Evolutionary conservation across 2,329 filamentous ascomycete genomes (phyloP).

Genomic region (Zarea fungicola): DNA sequence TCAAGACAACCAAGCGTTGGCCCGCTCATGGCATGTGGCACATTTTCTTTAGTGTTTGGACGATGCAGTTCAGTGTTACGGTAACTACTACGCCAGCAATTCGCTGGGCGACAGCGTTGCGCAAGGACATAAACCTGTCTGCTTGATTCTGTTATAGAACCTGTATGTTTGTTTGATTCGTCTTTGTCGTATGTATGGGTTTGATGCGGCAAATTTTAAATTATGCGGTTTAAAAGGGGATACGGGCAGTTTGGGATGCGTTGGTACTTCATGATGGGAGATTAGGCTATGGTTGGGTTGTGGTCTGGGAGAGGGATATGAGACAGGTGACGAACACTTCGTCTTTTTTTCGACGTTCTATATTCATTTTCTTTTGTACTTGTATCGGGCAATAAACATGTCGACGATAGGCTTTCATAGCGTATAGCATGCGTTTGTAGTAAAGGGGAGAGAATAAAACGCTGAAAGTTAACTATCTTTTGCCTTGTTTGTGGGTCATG

Average conservation of each 20-base stretch:
- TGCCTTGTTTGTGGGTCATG: too few relatives aligned
- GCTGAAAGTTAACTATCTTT: slow-evolving; percentile 19
- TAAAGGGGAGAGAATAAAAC: slow-evolving; percentile 11
- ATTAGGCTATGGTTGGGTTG: neutral
- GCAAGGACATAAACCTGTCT: neutral
- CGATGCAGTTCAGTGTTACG: neutral
- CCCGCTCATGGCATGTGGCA: too few relatives aligned
- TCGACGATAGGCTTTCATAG: slow-evolving; percentile 22
- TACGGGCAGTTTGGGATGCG: neutral
- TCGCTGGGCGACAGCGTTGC: neutral
- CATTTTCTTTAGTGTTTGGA: neutral
- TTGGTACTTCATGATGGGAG: neutral
- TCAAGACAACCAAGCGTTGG: too few relatives aligned
- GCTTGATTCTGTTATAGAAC: neutral
- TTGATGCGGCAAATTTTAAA: slow-evolving; percentile 4
- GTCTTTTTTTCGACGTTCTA: slow-evolving; percentile 18
- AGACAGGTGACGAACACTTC: neutral
- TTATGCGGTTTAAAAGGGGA: slow-evolving; percentile 3
- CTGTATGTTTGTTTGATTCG: neutral
- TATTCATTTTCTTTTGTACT: slow-evolving; percentile 21
- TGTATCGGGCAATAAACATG: slow-evolving; percentile 14
- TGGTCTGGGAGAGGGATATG: neutral
- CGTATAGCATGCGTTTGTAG: slow-evolving; percentile 19
- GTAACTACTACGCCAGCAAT: neutral
- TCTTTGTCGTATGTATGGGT: neutral